These are phyloP conservation scores for Isatis tinctoria DNA, from an alignment of 345 rosid genomes.

Conservation along the genomic window DNA sequence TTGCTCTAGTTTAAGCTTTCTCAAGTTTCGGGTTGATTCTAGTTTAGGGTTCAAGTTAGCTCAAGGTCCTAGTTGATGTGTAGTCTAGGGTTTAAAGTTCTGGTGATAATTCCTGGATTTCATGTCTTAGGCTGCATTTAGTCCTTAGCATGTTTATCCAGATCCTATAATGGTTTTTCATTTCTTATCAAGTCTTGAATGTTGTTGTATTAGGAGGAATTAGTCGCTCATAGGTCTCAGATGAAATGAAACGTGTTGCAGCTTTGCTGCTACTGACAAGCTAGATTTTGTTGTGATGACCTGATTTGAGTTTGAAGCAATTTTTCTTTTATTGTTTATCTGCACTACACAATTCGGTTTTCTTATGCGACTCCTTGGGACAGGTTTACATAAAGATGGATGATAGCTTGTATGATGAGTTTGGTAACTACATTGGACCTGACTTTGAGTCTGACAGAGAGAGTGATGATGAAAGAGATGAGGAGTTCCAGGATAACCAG, in stretches of 20 bases:
- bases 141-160: neutral
- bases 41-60: conserved; percentile 1
- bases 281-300: neutral
- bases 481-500: conserved; percentile 46
- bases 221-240: neutral
- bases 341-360: neutral
- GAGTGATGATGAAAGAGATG: conserved; percentile 69
- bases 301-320: neutral
- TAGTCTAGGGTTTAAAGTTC: neutral
- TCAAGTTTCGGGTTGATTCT: neutral
- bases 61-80: neutral
- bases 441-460: conserved; percentile 91
- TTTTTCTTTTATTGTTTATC: neutral
- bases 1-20: neutral
- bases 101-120: neutral
- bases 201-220: neutral
- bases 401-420: conserved; percentile 94
- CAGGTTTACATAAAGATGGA: conserved; percentile 54
- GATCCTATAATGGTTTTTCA: neutral
- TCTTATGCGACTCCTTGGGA: neutral
- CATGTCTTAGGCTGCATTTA: neutral
- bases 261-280: neutral
- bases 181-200: neutral
- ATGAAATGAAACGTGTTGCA: neutral
- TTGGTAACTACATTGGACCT: conserved; percentile 97